A percentile compares a stretch with the other conserved stretches of the same genome.
Evolutionary conservation across 164 flowering plant species (phyloP).

Genomic region (Magnolia sinica): DNA sequence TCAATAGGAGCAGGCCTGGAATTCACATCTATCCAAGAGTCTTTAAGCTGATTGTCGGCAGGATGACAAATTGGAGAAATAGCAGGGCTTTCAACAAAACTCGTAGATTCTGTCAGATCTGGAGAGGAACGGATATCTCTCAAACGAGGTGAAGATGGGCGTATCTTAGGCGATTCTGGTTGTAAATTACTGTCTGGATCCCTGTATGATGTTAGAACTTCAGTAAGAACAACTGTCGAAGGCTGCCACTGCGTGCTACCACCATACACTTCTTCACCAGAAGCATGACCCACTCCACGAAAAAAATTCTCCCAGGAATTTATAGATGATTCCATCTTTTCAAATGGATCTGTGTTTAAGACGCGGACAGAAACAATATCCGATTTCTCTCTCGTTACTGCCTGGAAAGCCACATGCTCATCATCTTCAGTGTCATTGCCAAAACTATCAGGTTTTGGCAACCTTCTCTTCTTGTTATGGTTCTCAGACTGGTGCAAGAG

Average conservation of each 20-base stretch:
- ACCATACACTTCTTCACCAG: conserved; percentile 28
- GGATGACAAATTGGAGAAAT: conserved; percentile 23
- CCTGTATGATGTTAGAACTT: conserved; percentile 28
- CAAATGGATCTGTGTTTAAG: conserved; percentile 18
- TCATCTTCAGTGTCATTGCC: conserved; percentile 26
- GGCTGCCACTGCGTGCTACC: conserved; percentile 16
- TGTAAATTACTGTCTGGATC: conserved; percentile 28
- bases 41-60: conserved; percentile 28
- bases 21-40: conserved; percentile 45
- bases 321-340: conserved; percentile 39
- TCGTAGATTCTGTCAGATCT: conserved; percentile 32
- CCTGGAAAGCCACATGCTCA: conserved; percentile 18
- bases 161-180: conserved; percentile 23
- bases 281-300: conserved; percentile 24
- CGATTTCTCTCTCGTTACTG: conserved; percentile 3
- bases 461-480: conserved; percentile 53
- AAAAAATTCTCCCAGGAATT: conserved; percentile 47
- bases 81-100: conserved; percentile 32
- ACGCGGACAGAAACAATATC: conserved; percentile 2
- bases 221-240: conserved; percentile 23
- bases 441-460: conserved; percentile 28
- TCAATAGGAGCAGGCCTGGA: conserved; percentile 32
- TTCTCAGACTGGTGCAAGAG: conserved; percentile 34
- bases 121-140: conserved; percentile 39
- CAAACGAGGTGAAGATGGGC: conserved; percentile 30